Evolutionary conservation across 2,329 filamentous ascomycete species (phyloP), one percentile per base, ranked within the genome.

Genomic region (Neobulgaria alba): DNA sequence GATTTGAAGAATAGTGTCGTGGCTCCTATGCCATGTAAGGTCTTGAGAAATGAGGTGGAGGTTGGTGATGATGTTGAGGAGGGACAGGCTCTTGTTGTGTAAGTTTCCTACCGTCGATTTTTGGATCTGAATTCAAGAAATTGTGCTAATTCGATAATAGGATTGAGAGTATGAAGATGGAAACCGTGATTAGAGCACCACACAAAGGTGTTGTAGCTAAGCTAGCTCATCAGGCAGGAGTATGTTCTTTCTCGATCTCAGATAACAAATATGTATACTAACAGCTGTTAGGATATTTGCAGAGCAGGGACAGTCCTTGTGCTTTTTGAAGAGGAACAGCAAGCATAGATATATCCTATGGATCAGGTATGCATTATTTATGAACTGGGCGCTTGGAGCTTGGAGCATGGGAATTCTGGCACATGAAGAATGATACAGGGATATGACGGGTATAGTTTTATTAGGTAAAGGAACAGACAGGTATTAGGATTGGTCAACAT

Each of bases 21-120:
- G 17, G 87, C 92, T 16, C 92, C 92, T 0, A 98, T 98, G 92
- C 92, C 92, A 2, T 96, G 92, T 66, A 96, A 96, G 67, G 82
- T 98, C 18, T 66, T 98, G 47, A 79, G 86, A 50, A 92, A 95
- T 35, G 85, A 95, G 62, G 87, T 95, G 0, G 66, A 72, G 19
- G 87, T 87, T 53, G 92, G 92, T 0, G 78, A 94, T 49, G 65
- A 64, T 34, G 92, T 98, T 12, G 79, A 79, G 59, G 93, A 90
- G 66, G 89, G 90, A 33, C 79, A 90, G 42, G 79, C 87, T 5
- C 67, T 98, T 43, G 85, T 96, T 10, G 88, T 96, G 67, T 80
- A 62, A 71, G 76, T 69, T 20, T 32, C n/a, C n/a, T n/a, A n/a
- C n/a, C n/a, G n/a, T n/a, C n/a, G n/a, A n/a, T n/a, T n/a, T n/a